Evolutionary conservation across 208 protist species (phyloP), one percentile per base, ranked within the genome.

Genomic region (Crithidia expoeki): DNA sequence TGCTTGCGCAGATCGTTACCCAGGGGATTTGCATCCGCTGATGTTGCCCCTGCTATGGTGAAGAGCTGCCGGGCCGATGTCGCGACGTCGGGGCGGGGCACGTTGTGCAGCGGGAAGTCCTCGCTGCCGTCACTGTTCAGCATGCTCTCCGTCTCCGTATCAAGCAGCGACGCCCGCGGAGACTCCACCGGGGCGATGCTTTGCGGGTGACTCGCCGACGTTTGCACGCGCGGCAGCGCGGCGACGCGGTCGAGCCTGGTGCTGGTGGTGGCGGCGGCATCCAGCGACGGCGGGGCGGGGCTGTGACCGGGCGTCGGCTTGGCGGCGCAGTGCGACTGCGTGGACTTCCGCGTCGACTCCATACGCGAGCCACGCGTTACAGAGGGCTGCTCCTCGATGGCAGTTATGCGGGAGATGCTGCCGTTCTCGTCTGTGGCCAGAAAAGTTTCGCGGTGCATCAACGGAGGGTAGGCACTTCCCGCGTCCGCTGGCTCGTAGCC

Each of bases 391-490:
- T 75, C 69, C 34, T 75, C 69, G 61, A 68, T 75, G 30, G 61
- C 61, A 14, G 65, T 57, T 21, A 68, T 75, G 60, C 38, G 69
- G 30, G 61, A 58, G 53, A 75, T 64, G 69, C 61, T 68, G 50
- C 69, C 69, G 42, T 75, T 63, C 52, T 75, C 53, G 44, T 63
- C 61, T 0, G 51, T 68, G 16, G 40, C 59, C 21, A 47, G 33
- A 42, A 33, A 55, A 21, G 36, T 27, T 49, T 75, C 69, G 12
- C 61, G 69, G 38, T 57, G 40, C 40, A 47, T 42, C 38, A 68
- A 23, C 32, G 69, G 34, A 5, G 69, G 61, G 46, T 57, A 49
- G 33, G 28, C 2, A 27, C 42, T 53, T 11, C 44, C 44, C 40
- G 30, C 14, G 28, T 68, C 53, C 11, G 52, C 12, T 33, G 34